Percentiles rank a stretch among this genome's conserved stretches.
These are phyloP conservation scores for Pseudomonodictys pantanalensis DNA, from an alignment of 495 filamentous ascomycete species.

Conservation along the genomic window DNA sequence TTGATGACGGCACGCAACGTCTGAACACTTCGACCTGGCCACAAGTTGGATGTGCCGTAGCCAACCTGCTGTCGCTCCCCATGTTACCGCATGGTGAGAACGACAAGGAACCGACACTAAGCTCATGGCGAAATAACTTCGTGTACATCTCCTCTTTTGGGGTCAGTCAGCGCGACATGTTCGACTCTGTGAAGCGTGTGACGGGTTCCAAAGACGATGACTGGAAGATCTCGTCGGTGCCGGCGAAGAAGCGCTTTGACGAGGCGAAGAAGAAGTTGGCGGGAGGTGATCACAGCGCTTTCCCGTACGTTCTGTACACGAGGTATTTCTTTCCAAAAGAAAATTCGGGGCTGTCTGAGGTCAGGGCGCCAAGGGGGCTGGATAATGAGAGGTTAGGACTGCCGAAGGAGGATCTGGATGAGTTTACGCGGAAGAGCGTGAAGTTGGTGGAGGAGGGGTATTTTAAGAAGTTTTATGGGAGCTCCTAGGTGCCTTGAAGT, in stretches of 20 bases:
- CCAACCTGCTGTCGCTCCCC: constrained; percentile 43
- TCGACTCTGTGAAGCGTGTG: constrained; percentile 51
- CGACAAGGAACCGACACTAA: constrained; percentile 31
- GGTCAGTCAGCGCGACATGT: constrained; percentile 49
- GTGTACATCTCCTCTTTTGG: constrained; percentile 47
- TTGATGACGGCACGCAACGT: constrained; percentile 25
- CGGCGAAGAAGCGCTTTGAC: constrained; percentile 44
- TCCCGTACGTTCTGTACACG: constrained; percentile 53
- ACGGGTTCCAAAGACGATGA: constrained; percentile 51
- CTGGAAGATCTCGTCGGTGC: constrained; percentile 55
- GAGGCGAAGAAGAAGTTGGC: constrained; percentile 44
- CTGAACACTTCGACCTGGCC: constrained; percentile 44
- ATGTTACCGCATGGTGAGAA: constrained; percentile 48
- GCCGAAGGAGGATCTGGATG: constrained; percentile 60
- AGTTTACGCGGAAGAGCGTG: constrained; percentile 47
- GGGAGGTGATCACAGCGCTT: constrained; percentile 47
- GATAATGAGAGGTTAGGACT: constrained; percentile 54
- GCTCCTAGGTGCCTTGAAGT: too few relatives aligned
- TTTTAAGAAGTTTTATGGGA: constrained; percentile 5
- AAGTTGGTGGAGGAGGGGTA: constrained; percentile 11
- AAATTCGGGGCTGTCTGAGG: constrained; percentile 42
- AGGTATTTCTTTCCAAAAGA: constrained; percentile 51
- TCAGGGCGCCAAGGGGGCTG: constrained; percentile 40
- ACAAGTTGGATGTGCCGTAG: constrained; percentile 46
- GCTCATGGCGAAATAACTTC: constrained; percentile 41